These are phyloP conservation scores for Monotropa hypopitys DNA, from an alignment of 179 eudicot species.

Conservation along the genomic window DNA sequence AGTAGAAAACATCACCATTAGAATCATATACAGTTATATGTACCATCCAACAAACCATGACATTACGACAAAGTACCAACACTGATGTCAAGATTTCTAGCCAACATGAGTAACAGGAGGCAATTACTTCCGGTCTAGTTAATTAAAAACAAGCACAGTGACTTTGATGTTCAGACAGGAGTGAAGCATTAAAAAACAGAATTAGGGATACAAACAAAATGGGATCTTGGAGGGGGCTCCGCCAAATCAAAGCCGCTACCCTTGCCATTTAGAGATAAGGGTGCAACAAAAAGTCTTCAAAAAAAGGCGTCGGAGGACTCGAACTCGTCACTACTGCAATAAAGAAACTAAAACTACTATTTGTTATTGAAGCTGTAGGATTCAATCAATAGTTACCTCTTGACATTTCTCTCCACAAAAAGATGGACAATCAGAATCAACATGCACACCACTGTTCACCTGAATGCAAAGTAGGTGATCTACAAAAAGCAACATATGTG, in stretches of 20 bases:
- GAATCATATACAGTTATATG: no score
- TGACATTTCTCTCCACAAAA: constrained; percentile 71
- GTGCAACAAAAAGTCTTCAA: no score
- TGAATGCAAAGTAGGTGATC: constrained; percentile 48
- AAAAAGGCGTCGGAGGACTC: no score
- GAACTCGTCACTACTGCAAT: background rate
- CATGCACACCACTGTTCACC: constrained; percentile 19
- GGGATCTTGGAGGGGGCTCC: no score
- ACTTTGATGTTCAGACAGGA: background rate
- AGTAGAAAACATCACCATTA: background rate
- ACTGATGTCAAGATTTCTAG: constrained; percentile 3
- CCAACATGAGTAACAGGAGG: background rate
- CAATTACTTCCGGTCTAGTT: background rate
- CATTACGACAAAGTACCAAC: background rate
- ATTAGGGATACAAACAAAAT: background rate
- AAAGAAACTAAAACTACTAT: background rate
- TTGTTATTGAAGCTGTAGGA: constrained; percentile 1
- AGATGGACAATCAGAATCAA: constrained; percentile 16
- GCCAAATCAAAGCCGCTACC: no score
- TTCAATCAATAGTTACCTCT: constrained; percentile 35
- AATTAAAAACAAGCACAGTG: background rate
- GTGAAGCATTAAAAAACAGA: background rate
- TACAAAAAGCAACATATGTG: constrained; percentile 21
- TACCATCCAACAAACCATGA: background rate
- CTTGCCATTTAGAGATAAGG: no score